phyloP scores from a whole-genome alignment of 2,329 filamentous ascomycete genomes.

The Chaetomium sp. region DNA sequence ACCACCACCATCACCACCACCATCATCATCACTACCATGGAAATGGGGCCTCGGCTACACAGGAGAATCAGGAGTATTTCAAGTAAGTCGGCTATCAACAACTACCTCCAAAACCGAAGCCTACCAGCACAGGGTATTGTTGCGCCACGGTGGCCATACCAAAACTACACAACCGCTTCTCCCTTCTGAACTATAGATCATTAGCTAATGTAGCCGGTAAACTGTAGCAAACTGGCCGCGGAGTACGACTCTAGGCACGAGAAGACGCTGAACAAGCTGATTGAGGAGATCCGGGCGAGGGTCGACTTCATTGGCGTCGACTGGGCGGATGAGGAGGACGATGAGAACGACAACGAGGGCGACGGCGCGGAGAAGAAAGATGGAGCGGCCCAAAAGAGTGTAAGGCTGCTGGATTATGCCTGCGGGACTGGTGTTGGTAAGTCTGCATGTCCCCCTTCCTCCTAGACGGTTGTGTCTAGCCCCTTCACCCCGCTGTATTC shows the following conservation, averaged over 20 bases:
- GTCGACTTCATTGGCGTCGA: conserved; percentile 64
- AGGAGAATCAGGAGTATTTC: conserved; percentile 46
- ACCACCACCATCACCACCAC: background rate
- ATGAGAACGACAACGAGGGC: conserved; percentile 39
- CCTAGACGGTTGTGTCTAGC: background rate
- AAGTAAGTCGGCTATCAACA: conserved; percentile 41
- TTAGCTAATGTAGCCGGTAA: background rate
- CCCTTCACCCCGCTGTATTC: too few relatives aligned
- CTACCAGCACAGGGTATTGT: background rate
- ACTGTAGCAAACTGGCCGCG: conserved; percentile 52
- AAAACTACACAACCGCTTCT: background rate
- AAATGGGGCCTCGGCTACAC: conserved; percentile 13
- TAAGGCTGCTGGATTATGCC: conserved; percentile 72
- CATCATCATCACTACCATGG: conserved; percentile 12
- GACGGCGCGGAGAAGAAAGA: conserved; percentile 28
- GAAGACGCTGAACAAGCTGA: conserved; percentile 56
- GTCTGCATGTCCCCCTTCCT: conserved; percentile 13
- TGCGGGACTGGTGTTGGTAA: conserved; percentile 54
- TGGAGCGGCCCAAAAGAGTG: conserved; percentile 37
- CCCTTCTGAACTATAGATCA: background rate
- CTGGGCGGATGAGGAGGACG: conserved; percentile 49
- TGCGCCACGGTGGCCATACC: background rate
- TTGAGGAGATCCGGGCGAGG: conserved; percentile 54
- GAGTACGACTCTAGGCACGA: conserved; percentile 60
- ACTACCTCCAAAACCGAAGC: background rate